Conservation (phyloP, 179 eudicot genomes). For the Drosera spatulata region DNA sequence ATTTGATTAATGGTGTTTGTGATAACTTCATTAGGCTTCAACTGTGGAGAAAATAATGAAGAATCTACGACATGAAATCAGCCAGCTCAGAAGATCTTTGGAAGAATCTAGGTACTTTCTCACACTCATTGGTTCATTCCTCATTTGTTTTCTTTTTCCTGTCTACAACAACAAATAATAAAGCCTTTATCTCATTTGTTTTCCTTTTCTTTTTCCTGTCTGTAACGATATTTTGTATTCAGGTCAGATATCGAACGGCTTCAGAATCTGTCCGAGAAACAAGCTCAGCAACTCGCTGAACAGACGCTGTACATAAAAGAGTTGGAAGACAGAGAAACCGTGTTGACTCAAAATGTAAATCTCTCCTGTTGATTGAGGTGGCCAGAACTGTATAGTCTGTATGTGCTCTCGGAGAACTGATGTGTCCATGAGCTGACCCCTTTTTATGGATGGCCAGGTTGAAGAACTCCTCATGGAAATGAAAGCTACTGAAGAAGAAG, state of each 20-base stretch:
- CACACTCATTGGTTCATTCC: neutral
- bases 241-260: slow-evolving; percentile 57
- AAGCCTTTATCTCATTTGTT: neutral
- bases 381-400: neutral
- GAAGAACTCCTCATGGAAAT: slow-evolving; percentile 40
- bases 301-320: slow-evolving; percentile 33
- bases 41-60: slow-evolving; percentile 65
- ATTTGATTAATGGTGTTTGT: too few relatives aligned
- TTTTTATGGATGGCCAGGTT: slow-evolving; percentile 19
- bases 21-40: slow-evolving; percentile 32
- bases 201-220: neutral
- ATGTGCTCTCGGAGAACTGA: neutral
- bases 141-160: neutral
- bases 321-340: slow-evolving; percentile 37
- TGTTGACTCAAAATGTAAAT: slow-evolving; percentile 42
- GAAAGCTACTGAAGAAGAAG: slow-evolving; percentile 53
- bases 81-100: slow-evolving; percentile 41
- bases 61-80: slow-evolving; percentile 48
- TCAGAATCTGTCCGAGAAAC: slow-evolving; percentile 42
- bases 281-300: slow-evolving; percentile 38
- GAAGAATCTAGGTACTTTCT: slow-evolving; percentile 52
- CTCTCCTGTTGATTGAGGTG: neutral
- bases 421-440: slow-evolving; percentile 1
- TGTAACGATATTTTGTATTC: slow-evolving; percentile 2
- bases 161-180: too few relatives aligned